Conservation (phyloP, 2,329 filamentous ascomycete species). For the Ilyonectria destructans region DNA sequence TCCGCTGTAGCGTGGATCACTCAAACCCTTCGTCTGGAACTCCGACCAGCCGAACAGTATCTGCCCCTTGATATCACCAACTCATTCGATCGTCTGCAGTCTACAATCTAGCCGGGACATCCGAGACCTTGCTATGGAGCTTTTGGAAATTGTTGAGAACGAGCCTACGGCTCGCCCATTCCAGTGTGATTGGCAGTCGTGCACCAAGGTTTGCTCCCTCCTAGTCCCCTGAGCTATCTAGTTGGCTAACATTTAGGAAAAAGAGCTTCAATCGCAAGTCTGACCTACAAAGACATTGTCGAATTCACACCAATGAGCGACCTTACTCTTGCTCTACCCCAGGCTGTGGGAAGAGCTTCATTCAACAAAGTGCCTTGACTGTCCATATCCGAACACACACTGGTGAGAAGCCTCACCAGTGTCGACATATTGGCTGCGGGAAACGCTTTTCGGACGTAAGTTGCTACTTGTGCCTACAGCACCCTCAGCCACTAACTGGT, state of each 20-base stretch:
- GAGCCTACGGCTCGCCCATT: constrained; percentile 76
- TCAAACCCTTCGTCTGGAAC: constrained; percentile 27
- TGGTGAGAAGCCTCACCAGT: constrained; percentile 81
- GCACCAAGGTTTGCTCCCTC: constrained; percentile 67
- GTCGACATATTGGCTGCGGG: constrained; percentile 75
- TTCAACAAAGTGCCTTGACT: constrained; percentile 79
- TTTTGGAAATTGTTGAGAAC: constrained; percentile 77
- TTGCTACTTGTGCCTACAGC: constrained; percentile 33
- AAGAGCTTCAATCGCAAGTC: constrained; percentile 83
- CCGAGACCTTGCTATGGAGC: constrained; percentile 63
- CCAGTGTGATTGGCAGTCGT: constrained; percentile 75
- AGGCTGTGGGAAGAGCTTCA: constrained; percentile 80
- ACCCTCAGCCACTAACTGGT: constrained; percentile 28
- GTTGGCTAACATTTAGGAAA: constrained; percentile 29
- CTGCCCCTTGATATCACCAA: not conserved
- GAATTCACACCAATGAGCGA: constrained; percentile 81
- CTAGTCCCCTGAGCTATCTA: not conserved
- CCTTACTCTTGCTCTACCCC: constrained; percentile 75
- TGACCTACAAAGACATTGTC: constrained; percentile 78
- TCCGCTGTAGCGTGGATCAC: constrained; percentile 12
- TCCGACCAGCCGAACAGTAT: constrained; percentile 23
- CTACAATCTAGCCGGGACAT: not conserved
- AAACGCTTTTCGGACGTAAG: constrained; percentile 81
- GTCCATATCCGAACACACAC: constrained; percentile 82
- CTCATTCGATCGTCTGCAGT: constrained; percentile 10